A percentile compares a stretch with the other conserved stretches of the same genome.
phyloP scores from a whole-genome alignment of 1,284 basidiomycete species.

The Sparassis latifolia region DNA sequence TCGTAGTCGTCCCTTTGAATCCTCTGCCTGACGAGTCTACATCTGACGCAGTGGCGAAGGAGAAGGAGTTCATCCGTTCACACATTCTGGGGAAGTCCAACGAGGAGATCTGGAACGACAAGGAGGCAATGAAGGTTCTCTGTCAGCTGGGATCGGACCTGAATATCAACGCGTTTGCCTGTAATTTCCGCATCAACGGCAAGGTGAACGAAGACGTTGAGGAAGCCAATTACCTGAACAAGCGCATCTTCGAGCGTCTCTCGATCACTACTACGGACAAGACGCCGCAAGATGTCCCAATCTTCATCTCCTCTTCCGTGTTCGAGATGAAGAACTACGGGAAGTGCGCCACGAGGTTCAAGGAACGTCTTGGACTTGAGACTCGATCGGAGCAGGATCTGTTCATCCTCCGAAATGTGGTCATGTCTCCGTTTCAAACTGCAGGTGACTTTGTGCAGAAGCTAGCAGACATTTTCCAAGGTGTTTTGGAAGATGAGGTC shows the following conservation, averaged over 20 bases:
- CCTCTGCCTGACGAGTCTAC: constrained; percentile 26
- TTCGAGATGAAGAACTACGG: constrained; percentile 30
- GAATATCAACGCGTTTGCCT: constrained; percentile 39
- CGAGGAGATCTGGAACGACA: constrained; percentile 28
- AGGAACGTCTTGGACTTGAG: constrained; percentile 31
- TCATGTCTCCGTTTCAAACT: constrained; percentile 39
- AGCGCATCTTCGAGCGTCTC: constrained; percentile 28
- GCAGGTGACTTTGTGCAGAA: constrained; percentile 25
- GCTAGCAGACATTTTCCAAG: constrained; percentile 29
- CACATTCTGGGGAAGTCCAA: constrained; percentile 28
- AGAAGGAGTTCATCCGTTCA: constrained; percentile 33
- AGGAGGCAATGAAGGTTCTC: constrained; percentile 26
- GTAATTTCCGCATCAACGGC: constrained; percentile 36
- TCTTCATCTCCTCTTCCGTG: constrained; percentile 31
- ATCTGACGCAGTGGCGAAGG: constrained; percentile 14
- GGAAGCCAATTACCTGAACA: constrained; percentile 39
- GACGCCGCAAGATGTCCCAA: constrained; percentile 22
- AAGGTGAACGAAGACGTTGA: constrained; percentile 33
- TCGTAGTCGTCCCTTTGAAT: constrained; percentile 33
- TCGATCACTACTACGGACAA: constrained; percentile 11
- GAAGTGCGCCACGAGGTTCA: constrained; percentile 26
- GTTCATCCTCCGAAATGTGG: constrained; percentile 32
- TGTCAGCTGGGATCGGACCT: constrained; percentile 35
- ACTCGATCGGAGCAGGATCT: constrained; percentile 26
- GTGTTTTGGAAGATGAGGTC: constrained; percentile 29